These are phyloP conservation scores for Parietaria judaica DNA, from an alignment of 306 rosid genomes.

Conservation along the genomic window DNA sequence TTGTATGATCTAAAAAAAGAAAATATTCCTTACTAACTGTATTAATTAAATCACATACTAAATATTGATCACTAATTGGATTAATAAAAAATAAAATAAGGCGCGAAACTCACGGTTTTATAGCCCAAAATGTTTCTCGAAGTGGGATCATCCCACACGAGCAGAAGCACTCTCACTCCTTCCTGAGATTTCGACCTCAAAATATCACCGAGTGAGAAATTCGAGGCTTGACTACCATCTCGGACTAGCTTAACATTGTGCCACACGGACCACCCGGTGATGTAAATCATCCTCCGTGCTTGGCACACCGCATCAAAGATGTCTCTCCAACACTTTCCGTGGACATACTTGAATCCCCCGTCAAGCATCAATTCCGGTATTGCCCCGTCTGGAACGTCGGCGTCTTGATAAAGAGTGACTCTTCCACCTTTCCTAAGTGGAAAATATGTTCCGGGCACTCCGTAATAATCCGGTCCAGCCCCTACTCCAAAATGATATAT, in stretches of 20 bases:
- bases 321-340: slow-evolving; percentile 87
- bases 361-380: slow-evolving; percentile 68
- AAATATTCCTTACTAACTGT: neutral
- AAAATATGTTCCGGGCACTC: slow-evolving; percentile 93
- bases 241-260: slow-evolving; percentile 74
- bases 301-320: slow-evolving; percentile 65
- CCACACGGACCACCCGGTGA: slow-evolving; percentile 98
- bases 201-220: slow-evolving; percentile 59
- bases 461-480: slow-evolving; percentile 74
- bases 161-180: slow-evolving; percentile 96
- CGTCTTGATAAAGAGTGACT: slow-evolving; percentile 91
- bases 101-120: slow-evolving; percentile 52
- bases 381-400: slow-evolving; percentile 73
- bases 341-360: slow-evolving; percentile 49
- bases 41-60: neutral
- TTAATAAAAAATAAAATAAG: slow-evolving; percentile 1
- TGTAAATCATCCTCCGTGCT: slow-evolving; percentile 68
- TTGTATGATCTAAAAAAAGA: neutral
- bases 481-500: slow-evolving; percentile 76
- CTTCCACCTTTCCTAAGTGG: slow-evolving; percentile 82
- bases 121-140: slow-evolving; percentile 87
- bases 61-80: slow-evolving; percentile 6
- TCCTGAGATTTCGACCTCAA: slow-evolving; percentile 81
- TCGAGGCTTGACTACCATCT: slow-evolving; percentile 39
- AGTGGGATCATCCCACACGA: slow-evolving; percentile 97